A percentile compares a stretch with the other conserved stretches of the same genome.
Conservation (phyloP, 1,139 yeast species). For the Saccharomyces hybrid region DNA sequence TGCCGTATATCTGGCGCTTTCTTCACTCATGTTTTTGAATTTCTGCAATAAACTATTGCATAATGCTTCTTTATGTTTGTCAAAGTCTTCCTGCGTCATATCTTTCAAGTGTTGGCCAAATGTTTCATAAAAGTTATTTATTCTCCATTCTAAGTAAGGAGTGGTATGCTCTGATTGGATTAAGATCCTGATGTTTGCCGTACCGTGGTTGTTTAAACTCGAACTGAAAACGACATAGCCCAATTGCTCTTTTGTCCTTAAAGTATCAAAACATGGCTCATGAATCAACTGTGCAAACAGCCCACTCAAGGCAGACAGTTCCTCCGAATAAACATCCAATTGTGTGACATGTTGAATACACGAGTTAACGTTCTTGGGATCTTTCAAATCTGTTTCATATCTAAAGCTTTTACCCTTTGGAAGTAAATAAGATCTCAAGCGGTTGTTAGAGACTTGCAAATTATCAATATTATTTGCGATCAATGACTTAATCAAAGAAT, state of each 20-base stretch:
- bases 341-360: conserved; percentile 76
- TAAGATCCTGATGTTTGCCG: conserved; percentile 69
- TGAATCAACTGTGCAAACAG: conserved; percentile 62
- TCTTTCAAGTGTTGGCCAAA: conserved; percentile 33
- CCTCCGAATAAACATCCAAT: conserved; percentile 42
- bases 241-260: conserved; percentile 87
- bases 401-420: conserved; percentile 40
- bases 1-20: conserved; percentile 56
- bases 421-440: conserved; percentile 45
- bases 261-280: conserved; percentile 84
- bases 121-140: conserved; percentile 50
- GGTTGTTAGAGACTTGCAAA: conserved; percentile 33
- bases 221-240: conserved; percentile 89
- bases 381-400: conserved; percentile 49
- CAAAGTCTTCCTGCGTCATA: conserved; percentile 56
- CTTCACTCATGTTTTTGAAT: conserved; percentile 71
- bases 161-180: conserved; percentile 81
- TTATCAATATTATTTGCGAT: conserved; percentile 19
- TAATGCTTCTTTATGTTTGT: conserved; percentile 61
- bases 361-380: conserved; percentile 69
- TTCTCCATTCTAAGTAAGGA: conserved; percentile 66
- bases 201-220: conserved; percentile 56
- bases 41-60: conserved; percentile 59
- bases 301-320: conserved; percentile 45
- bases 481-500: conserved; percentile 34